Conservation (phyloP, 345 rosid species). For the Sonneratia alba region DNA sequence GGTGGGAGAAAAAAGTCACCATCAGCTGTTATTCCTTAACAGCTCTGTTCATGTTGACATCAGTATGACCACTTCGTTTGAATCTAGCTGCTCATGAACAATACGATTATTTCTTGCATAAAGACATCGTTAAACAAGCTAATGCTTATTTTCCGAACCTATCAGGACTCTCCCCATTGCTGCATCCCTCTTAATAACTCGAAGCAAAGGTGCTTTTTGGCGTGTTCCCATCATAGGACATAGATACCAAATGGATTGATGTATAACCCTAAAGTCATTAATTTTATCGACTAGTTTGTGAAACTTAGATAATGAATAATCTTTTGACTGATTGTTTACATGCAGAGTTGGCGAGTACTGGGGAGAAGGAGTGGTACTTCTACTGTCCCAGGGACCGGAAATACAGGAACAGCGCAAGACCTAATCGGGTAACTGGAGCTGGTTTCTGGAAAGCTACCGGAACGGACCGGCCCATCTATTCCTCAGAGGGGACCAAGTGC, state of each 20-base stretch:
- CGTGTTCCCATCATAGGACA: too few relatives aligned
- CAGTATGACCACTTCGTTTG: background rate
- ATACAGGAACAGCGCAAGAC: slow-evolving; percentile 83
- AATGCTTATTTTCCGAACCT: background rate
- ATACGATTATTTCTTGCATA: background rate
- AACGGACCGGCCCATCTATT: slow-evolving; percentile 86
- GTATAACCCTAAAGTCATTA: too few relatives aligned
- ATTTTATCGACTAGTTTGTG: background rate
- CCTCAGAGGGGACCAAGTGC: slow-evolving; percentile 74
- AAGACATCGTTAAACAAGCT: background rate
- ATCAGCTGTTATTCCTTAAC: too few relatives aligned
- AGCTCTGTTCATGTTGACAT: background rate
- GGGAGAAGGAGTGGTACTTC: slow-evolving; percentile 92
- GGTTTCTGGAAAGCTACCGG: slow-evolving; percentile 98
- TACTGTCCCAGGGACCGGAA: slow-evolving; percentile 91
- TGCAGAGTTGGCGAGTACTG: slow-evolving; percentile 60
- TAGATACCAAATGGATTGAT: too few relatives aligned
- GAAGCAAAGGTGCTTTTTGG: background rate
- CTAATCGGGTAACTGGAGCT: slow-evolving; percentile 79
- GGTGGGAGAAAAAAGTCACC: too few relatives aligned
- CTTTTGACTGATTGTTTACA: background rate
- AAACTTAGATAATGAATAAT: background rate
- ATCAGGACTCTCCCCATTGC: too few relatives aligned
- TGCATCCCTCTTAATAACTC: too few relatives aligned
- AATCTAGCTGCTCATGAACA: background rate